These are phyloP conservation scores for Penicillium cosmopolitanum DNA, from an alignment of 495 filamentous ascomycete species.

Conservation along the genomic window DNA sequence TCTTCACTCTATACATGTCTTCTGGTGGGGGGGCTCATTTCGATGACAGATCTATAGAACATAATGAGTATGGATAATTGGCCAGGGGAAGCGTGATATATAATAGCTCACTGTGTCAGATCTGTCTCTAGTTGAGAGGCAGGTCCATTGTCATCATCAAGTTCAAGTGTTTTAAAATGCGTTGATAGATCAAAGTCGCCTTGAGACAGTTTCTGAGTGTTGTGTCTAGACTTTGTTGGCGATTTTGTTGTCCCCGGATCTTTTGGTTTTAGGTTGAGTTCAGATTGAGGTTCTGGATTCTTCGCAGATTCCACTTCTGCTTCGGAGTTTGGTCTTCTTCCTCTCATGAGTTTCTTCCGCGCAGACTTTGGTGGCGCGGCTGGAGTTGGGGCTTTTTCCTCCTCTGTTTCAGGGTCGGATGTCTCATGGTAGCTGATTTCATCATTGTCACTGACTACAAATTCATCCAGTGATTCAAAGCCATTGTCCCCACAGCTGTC, in stretches of 20 bases:
- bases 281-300: conserved; percentile 14
- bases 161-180: conserved; percentile 25
- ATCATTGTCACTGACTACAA: conserved; percentile 53
- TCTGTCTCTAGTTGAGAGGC: conserved; percentile 25
- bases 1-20: conserved; percentile 18
- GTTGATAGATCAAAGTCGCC: conserved; percentile 30
- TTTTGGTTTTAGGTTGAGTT: conserved; percentile 25
- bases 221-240: conserved; percentile 14
- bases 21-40: conserved; percentile 30
- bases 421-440: conserved; percentile 45
- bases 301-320: conserved; percentile 20
- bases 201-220: conserved; percentile 27
- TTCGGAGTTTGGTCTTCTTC: conserved; percentile 34
- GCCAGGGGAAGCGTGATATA: not conserved
- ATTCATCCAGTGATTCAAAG: conserved; percentile 46
- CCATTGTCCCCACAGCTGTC: conserved; percentile 34
- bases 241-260: conserved; percentile 25
- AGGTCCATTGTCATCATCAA: conserved; percentile 32
- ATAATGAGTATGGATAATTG: conserved; percentile 13
- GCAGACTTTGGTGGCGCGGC: conserved; percentile 31
- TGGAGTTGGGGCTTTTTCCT: conserved; percentile 28
- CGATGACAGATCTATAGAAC: conserved; percentile 19
- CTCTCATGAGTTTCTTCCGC: conserved; percentile 42
- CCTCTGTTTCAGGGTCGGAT: conserved; percentile 38
- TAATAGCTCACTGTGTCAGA: conserved; percentile 27